phyloP scores from a whole-genome alignment of 768 basidiomycete genomes.

The Chalciporus piperatus region DNA sequence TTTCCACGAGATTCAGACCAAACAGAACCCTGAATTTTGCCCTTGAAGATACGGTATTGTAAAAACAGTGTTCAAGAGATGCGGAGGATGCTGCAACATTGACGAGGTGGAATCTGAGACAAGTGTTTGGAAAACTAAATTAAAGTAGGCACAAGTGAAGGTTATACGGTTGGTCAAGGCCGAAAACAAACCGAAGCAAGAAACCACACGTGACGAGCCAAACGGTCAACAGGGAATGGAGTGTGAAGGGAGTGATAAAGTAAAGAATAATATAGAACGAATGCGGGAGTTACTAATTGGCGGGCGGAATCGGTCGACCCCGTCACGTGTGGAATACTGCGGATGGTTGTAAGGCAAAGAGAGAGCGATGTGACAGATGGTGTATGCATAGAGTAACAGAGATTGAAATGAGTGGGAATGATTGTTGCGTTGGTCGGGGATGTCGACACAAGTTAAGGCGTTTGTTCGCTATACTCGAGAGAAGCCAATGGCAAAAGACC shows the following conservation, averaged over 20 bases:
- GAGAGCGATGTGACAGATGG: constrained; percentile 49
- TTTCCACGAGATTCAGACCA: constrained; percentile 4
- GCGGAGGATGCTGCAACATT: constrained; percentile 46
- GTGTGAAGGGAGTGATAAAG: constrained; percentile 57
- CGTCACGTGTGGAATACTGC: constrained; percentile 47
- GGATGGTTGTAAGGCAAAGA: constrained; percentile 38
- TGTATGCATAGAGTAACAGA: constrained; percentile 58
- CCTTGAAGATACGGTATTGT: constrained; percentile 33
- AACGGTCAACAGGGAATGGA: constrained; percentile 35
- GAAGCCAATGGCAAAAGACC: constrained; percentile 7
- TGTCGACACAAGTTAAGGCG: constrained; percentile 14
- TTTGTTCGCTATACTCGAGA: constrained; percentile 13
- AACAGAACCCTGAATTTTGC: constrained; percentile 28
- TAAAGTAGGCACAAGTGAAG: constrained; percentile 33
- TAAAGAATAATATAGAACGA: constrained; percentile 82
- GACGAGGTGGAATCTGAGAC: constrained; percentile 33
- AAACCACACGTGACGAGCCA: constrained; percentile 34
- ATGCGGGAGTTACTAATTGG: constrained; percentile 44
- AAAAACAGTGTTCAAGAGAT: constrained; percentile 40
- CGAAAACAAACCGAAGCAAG: constrained; percentile 30
- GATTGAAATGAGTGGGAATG: constrained; percentile 40
- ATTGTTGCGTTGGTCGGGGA: constrained; percentile 32
- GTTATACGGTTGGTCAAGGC: constrained; percentile 24
- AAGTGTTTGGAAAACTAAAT: constrained; percentile 28
- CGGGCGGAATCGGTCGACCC: constrained; percentile 53